These are phyloP conservation scores for Metschnikowia henanensis DNA, from an alignment of 805 yeast species.

Conservation along the genomic window DNA sequence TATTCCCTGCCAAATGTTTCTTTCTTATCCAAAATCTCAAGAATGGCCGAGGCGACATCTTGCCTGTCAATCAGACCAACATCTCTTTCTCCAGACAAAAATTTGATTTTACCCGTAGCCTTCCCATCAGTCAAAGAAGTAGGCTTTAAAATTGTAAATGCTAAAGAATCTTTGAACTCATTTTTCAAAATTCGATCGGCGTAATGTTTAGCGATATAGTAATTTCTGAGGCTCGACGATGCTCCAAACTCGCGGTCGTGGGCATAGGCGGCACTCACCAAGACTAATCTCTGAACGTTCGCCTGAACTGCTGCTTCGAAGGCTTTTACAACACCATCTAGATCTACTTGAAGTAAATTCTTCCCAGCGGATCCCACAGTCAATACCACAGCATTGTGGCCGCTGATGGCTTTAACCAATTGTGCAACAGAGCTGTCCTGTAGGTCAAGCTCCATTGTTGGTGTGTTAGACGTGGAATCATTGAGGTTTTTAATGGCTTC, in stretches of 20 bases:
- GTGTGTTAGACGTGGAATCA: conserved; percentile 24
- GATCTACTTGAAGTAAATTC: conserved; percentile 52
- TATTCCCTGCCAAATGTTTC: conserved; percentile 43
- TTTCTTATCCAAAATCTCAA: conserved; percentile 35
- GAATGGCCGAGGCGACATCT: conserved; percentile 54
- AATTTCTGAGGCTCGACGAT: conserved; percentile 37
- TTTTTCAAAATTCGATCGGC: conserved; percentile 50
- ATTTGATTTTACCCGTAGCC: conserved; percentile 44
- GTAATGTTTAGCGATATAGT: conserved; percentile 60
- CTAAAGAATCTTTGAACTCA: conserved; percentile 38
- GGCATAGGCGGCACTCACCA: conserved; percentile 58
- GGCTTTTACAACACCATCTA: conserved; percentile 59
- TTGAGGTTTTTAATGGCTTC: conserved; percentile 38
- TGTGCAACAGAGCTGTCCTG: conserved; percentile 34
- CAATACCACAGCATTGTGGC: conserved; percentile 57
- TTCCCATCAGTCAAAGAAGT: conserved; percentile 42
- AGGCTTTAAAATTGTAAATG: conserved; percentile 60
- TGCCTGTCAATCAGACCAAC: conserved; percentile 41
- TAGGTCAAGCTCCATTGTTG: conserved; percentile 39
- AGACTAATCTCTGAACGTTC: conserved; percentile 44
- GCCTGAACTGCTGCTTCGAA: conserved; percentile 53
- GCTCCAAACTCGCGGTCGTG: conserved; percentile 44
- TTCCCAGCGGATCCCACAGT: conserved; percentile 65
- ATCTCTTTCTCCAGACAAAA: conserved; percentile 25
- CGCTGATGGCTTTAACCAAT: conserved; percentile 40